phyloP scores from a whole-genome alignment of 2,329 filamentous ascomycete species.

The Cercospora sp. region DNA sequence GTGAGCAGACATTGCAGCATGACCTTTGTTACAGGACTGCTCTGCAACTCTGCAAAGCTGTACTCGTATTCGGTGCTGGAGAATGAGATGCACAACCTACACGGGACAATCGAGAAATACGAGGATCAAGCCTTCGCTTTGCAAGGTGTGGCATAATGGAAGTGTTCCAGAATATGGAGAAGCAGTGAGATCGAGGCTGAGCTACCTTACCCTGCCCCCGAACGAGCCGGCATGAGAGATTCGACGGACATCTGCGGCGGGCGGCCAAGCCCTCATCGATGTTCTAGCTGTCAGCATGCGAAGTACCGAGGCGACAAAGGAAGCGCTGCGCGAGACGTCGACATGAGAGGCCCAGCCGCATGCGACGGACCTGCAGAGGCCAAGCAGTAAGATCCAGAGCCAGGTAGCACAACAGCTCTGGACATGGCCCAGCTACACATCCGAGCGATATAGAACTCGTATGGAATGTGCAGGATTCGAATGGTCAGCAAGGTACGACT shows the following conservation, averaged over 20 bases:
- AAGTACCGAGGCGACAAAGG: not conserved
- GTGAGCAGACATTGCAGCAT: no score
- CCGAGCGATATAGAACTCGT: not conserved
- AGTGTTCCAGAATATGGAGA: not conserved
- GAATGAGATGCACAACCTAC: not conserved
- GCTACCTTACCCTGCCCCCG: not conserved
- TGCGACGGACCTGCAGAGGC: not conserved
- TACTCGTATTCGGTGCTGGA: no score
- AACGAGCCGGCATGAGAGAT: not conserved
- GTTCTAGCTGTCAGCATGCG: not conserved
- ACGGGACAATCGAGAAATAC: no score
- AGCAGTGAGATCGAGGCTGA: not conserved
- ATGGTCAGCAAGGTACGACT: not conserved
- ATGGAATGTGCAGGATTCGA: not conserved
- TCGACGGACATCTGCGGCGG: not conserved
- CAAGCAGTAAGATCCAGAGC: not conserved
- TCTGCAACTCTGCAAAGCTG: no score
- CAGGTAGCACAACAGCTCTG: not conserved
- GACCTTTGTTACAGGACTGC: no score
- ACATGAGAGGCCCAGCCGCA: not conserved
- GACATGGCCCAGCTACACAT: not conserved
- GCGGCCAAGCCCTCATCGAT: not conserved
- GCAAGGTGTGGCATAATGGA: not conserved
- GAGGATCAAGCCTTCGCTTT: not conserved
- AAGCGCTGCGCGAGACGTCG: not conserved